phyloP scores from a whole-genome alignment of 2,329 filamentous ascomycete species.

The Penicillium sp. region DNA sequence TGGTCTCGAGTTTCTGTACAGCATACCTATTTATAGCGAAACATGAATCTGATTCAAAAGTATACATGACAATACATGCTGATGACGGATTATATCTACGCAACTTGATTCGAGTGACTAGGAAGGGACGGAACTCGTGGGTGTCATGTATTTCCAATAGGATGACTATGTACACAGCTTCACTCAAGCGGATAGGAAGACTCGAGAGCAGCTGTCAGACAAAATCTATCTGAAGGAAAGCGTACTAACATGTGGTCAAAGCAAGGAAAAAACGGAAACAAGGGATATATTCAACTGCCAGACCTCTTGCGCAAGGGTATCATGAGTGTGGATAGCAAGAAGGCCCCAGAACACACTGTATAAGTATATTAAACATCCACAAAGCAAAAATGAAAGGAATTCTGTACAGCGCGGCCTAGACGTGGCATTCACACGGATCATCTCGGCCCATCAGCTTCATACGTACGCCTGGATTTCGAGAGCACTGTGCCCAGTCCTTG shows the following conservation, averaged over 20 bases:
- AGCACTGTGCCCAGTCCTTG: conserved; percentile 82
- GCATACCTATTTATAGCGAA: conserved; percentile 7
- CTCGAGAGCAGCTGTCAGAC: neutral
- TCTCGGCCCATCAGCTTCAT: conserved; percentile 63
- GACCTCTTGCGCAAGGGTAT: conserved; percentile 41
- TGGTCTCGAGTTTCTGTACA: conserved; percentile 8
- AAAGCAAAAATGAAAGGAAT: conserved; percentile 13
- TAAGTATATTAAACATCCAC: conserved; percentile 21
- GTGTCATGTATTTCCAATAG: conserved; percentile 17
- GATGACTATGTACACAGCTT: conserved; percentile 20
- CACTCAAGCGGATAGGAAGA: conserved; percentile 7
- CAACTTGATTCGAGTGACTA: neutral
- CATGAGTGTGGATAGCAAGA: conserved; percentile 35
- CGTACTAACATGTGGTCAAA: neutral
- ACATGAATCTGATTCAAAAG: neutral
- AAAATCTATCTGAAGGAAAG: neutral
- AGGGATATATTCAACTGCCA: conserved; percentile 24
- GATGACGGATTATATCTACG: neutral
- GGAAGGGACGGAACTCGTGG: conserved; percentile 10
- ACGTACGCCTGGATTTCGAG: conserved; percentile 72
- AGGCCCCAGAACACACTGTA: conserved; percentile 23
- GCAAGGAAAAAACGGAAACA: conserved; percentile 2
- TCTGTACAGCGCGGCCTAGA: neutral
- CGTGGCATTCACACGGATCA: conserved; percentile 16
- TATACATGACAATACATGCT: neutral